These are phyloP conservation scores for Daedalea quercina DNA, from an alignment of 768 basidiomycete species.

Conservation along the genomic window DNA sequence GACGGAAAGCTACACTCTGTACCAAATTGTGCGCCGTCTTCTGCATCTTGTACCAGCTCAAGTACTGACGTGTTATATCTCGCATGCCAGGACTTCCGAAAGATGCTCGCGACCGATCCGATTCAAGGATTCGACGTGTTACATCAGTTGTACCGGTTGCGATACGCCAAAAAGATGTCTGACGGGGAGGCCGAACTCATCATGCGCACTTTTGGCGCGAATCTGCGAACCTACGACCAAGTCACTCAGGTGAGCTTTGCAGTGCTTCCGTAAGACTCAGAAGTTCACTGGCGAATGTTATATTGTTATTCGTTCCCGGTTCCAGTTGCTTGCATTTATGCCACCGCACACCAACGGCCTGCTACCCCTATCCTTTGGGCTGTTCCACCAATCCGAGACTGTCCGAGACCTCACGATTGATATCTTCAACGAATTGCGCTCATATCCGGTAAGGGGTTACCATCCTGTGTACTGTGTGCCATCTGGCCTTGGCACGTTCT, in stretches of 20 bases:
- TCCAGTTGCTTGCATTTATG: conserved; percentile 72
- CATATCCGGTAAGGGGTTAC: conserved; percentile 55
- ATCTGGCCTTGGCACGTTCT: background rate
- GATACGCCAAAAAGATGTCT: conserved; percentile 62
- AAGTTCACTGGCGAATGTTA: background rate
- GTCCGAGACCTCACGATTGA: conserved; percentile 79
- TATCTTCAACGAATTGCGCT: conserved; percentile 73
- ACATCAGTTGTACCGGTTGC: conserved; percentile 81
- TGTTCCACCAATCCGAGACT: conserved; percentile 81
- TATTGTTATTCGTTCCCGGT: background rate
- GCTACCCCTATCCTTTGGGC: conserved; percentile 77
- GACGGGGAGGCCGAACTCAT: conserved; percentile 74
- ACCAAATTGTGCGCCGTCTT: conserved; percentile 47
- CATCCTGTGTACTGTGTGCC: conserved; percentile 1
- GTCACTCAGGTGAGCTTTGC: conserved; percentile 77
- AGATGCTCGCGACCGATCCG: conserved; percentile 42
- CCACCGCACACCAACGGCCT: conserved; percentile 79
- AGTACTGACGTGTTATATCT: too few species aligned
- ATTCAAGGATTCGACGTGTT: conserved; percentile 78
- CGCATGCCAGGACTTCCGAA: conserved; percentile 57
- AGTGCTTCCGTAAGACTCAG: too few species aligned
- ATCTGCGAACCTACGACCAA: conserved; percentile 78
- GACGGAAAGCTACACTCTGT: conserved; percentile 75
- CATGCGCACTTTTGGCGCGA: conserved; percentile 64
- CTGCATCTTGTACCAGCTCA: background rate